Evolutionary conservation across 441 rosid species (phyloP), one percentile per base, ranked within the genome.

Genomic region (Aquilaria agallochum): DNA sequence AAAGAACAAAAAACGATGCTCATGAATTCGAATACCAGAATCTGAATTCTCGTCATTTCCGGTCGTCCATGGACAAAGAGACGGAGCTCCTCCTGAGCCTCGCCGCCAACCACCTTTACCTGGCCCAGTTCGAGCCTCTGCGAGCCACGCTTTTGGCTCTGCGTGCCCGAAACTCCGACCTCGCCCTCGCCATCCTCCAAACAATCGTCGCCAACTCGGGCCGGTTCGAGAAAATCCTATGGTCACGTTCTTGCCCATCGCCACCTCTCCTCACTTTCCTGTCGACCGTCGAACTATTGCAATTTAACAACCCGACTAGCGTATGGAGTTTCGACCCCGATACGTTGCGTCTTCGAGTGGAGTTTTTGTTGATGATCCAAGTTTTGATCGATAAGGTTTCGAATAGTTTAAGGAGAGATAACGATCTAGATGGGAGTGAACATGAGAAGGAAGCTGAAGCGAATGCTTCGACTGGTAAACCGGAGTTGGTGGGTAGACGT

Each of bases 51-150:
- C 46, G 50, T 44, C 20, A 14, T 47, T 30, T 27, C 56, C 5
- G 30, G 49, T 36, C 58, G 2, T 36, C 31, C 52, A 87, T 88
- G 97, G 95, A 89, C 80, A 77, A 69, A 55, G 96, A 91, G 68
- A 81, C 90, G 31, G 89, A 87, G 65, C 82, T 91, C 48, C 90
- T 94, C 33, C 81, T 83, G 14, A 92, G 94, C 70, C 82, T 94
- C 11, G 95, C 94, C 32, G 90, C 94, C 56, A 94, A 94, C 79
- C 94, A 94, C 74, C 96, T 94, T 58, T 78, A 85, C 72, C 77
- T 94, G 20, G 92, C 90, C 47, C 99, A 94, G 55, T 91, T 89
- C 84, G 99, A 91, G 88, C 89, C 99, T 10, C 69, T 94, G 31
- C 85, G 96, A 31, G 99, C 97, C 56, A 73, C 78, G 53, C 79